Base-by-base conservation (phyloP, 768 basidiomycete species). In the Lactifluus hygrophoroides region DNA sequence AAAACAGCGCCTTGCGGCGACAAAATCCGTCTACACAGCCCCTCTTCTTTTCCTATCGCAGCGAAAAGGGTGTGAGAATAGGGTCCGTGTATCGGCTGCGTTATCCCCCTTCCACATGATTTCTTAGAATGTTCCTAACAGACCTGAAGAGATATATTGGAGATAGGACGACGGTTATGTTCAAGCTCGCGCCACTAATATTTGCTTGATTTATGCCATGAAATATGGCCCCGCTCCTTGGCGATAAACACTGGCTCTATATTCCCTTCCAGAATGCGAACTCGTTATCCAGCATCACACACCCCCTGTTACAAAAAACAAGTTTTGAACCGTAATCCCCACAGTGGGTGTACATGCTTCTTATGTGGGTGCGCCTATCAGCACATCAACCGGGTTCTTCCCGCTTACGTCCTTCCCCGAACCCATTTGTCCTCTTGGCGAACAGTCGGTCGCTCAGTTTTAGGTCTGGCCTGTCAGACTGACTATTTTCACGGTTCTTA, bases 131-230 rank as follows among this genome's bases (percentile, higher is more conserved):
- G 13, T 54, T 59, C 52, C 42, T 13, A 40, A 21, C 11, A 44
- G 53, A 37, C 45, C 19, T 25, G 40, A 40, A 0, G 34, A 44
- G 46, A 21, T 43, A 25, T 49, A 35, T 49, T 54, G 58, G 42
- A 45, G 23, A 42, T 30, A 30, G 34, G 47, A 54, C 2, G 40
- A 5, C 27, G 23, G 35, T 30, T 34, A 38, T 40, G 37, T 28
- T n/a, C 28, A 19, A 28, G 58, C 47, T 35, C 42, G 34, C 57
- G 57, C 58, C 58, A 44, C 53, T 54, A 43, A 59, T 59, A 49
- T n/a, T 13, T 30, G 11, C 47, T 59, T 50, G n/a, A 59, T 50
- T 35, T 19, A 49, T 37, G 11, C 38, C 13, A 19, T 30, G 54
- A 43, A 21, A 52, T 35, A 27, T 40, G 19, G 27, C 27, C 58